Evolutionary conservation across 148 eudicot species (phyloP).

Genomic region (Pouteria glomerata): DNA sequence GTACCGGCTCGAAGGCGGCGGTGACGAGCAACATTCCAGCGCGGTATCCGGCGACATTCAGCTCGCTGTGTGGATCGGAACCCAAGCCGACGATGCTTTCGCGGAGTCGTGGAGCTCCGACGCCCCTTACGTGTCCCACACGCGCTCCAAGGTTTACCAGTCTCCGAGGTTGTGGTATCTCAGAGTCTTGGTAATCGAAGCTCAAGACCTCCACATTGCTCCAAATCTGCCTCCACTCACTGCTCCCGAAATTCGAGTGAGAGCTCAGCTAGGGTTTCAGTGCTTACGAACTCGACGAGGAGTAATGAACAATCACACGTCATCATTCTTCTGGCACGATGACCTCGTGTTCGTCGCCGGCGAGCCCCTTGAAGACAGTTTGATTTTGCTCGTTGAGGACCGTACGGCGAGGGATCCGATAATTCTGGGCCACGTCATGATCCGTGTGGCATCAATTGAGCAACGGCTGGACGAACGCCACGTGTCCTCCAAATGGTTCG

Average conservation of each 20-base stretch:
- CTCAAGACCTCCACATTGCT: slow-evolving; percentile 75
- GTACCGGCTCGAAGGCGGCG: slow-evolving; percentile 87
- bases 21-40: slow-evolving; percentile 27
- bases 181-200: slow-evolving; percentile 63
- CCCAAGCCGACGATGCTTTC: slow-evolving; percentile 91
- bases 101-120: slow-evolving; percentile 86
- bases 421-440: slow-evolving; percentile 67
- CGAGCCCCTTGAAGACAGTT: slow-evolving; percentile 78
- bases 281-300: slow-evolving; percentile 72
- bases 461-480: slow-evolving; percentile 88
- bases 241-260: slow-evolving; percentile 74
- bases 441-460: slow-evolving; percentile 72
- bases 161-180: slow-evolving; percentile 92
- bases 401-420: slow-evolving; percentile 64
- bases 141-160: slow-evolving; percentile 91
- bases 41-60: slow-evolving; percentile 74
- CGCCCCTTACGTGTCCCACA: slow-evolving; percentile 60
- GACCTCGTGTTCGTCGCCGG: slow-evolving; percentile 78
- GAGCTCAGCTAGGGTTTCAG: slow-evolving; percentile 78
- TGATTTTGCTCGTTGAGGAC: slow-evolving; percentile 73
- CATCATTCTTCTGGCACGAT: slow-evolving; percentile 71
- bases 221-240: slow-evolving; percentile 89
- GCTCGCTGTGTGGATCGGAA: slow-evolving; percentile 89
- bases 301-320: slow-evolving; percentile 52
- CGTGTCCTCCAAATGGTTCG: slow-evolving; percentile 65